phyloP scores from a whole-genome alignment of 1,284 basidiomycete genomes.

The Leccinum colubrinum region DNA sequence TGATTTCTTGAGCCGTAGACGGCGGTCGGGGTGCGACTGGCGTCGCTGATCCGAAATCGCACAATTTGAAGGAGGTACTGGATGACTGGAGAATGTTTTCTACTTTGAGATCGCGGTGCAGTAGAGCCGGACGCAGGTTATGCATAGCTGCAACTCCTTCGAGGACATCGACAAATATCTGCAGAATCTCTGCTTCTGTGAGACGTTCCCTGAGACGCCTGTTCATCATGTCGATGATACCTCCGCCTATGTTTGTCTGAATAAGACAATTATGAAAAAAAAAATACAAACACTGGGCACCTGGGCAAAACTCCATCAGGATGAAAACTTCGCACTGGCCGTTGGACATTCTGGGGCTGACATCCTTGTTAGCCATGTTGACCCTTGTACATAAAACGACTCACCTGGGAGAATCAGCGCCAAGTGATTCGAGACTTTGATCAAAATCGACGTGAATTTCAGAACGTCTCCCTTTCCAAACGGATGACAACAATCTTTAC shows the following conservation, averaged over 20 bases:
- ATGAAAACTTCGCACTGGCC: slow-evolving; percentile 96
- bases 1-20: slow-evolving; percentile 76
- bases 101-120: slow-evolving; percentile 98
- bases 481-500: slow-evolving; percentile 64
- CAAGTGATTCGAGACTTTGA: slow-evolving; percentile 85
- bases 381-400: slow-evolving; percentile 1
- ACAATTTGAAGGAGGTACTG: slow-evolving; percentile 85
- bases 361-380: slow-evolving; percentile 2
- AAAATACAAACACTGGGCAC: slow-evolving; percentile 32
- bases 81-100: slow-evolving; percentile 94
- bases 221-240: slow-evolving; percentile 99
- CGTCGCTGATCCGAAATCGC: slow-evolving; percentile 96
- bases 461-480: slow-evolving; percentile 63
- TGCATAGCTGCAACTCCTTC: slow-evolving; percentile 97
- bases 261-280: slow-evolving; percentile 8
- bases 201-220: slow-evolving; percentile 90
- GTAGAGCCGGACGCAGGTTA: slow-evolving; percentile 81
- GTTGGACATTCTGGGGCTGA: slow-evolving; percentile 67
- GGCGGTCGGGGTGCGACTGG: slow-evolving; percentile 71
- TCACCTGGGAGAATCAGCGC: slow-evolving; percentile 76
- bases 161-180: slow-evolving; percentile 96
- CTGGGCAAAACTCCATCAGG: slow-evolving; percentile 95
- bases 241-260: slow-evolving; percentile 64
- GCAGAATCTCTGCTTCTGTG: slow-evolving; percentile 93
- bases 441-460: slow-evolving; percentile 73